A percentile compares a stretch with the other conserved stretches of the same genome.
phyloP scores from a whole-genome alignment of 495 filamentous ascomycete genomes.

The Trichodelitschia bisporula region DNA sequence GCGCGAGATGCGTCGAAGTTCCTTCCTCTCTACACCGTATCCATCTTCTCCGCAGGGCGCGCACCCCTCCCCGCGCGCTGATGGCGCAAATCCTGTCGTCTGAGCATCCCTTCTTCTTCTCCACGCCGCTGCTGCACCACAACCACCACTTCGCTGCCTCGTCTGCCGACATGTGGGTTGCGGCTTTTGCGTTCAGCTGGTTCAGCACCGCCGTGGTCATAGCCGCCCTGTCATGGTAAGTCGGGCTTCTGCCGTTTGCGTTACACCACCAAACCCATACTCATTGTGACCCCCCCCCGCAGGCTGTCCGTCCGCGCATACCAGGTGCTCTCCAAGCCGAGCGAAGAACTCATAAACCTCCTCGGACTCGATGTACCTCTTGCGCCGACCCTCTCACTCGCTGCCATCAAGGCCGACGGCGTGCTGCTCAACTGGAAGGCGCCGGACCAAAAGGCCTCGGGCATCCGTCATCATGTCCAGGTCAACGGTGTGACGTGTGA shows the following conservation, averaged over 20 bases:
- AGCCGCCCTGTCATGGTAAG: not conserved
- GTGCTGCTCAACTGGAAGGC: slow-evolving; percentile 83
- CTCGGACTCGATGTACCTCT: slow-evolving; percentile 84
- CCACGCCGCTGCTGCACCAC: too few relatives aligned
- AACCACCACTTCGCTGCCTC: too few relatives aligned
- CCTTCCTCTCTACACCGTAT: too few relatives aligned
- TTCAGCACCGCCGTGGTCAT: not conserved
- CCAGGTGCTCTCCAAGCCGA: slow-evolving; percentile 68
- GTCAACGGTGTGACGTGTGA: slow-evolving; percentile 80
- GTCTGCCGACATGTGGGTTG: too few relatives aligned
- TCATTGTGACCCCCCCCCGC: too few relatives aligned
- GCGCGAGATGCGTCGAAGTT: too few relatives aligned
- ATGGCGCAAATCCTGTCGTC: too few relatives aligned
- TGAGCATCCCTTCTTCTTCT: too few relatives aligned
- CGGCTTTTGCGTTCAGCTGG: too few relatives aligned
- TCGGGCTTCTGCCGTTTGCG: not conserved
- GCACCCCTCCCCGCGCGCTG: too few relatives aligned
- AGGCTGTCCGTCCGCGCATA: slow-evolving; percentile 67
- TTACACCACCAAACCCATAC: not conserved
- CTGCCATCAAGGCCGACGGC: slow-evolving; percentile 63
- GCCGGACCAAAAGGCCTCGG: slow-evolving; percentile 48
- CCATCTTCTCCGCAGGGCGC: too few relatives aligned
- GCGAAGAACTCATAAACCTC: slow-evolving; percentile 69
- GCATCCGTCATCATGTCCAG: slow-evolving; percentile 71
- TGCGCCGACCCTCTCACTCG: slow-evolving; percentile 74